Conservation (phyloP, 139 green algal species). For the Auxenochlorella pyrenoidosa region DNA sequence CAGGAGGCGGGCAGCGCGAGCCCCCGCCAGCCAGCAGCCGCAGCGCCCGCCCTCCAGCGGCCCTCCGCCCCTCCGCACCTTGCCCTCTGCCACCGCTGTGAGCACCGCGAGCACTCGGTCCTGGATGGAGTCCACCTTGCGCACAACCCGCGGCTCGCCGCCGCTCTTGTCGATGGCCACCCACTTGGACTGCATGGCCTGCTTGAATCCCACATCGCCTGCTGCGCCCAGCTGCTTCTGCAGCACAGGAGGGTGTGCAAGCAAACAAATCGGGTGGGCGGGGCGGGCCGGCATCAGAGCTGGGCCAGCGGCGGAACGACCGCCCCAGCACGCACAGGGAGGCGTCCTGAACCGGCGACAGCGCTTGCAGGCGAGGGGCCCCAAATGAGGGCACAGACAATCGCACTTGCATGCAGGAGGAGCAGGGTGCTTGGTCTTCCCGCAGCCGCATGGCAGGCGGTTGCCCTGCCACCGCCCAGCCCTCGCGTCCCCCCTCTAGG, state of each 20-base stretch:
- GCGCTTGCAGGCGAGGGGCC: too few species aligned
- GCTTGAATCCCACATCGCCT: conserved; percentile 90
- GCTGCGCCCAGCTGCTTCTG: conserved; percentile 56
- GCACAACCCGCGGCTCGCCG: conserved; percentile 37
- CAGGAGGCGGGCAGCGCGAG: too few species aligned
- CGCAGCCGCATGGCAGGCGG: too few species aligned
- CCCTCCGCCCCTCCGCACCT: neutral
- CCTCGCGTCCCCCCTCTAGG: too few species aligned
- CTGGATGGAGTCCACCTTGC: conserved; percentile 68
- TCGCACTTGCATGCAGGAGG: too few species aligned
- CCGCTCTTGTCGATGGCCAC: conserved; percentile 73
- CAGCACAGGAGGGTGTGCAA: neutral
- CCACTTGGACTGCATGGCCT: conserved; percentile 93
- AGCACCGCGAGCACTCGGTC: conserved; percentile 65
- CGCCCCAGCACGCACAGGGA: too few species aligned
- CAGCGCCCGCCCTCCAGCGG: too few species aligned
- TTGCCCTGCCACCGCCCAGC: too few species aligned
- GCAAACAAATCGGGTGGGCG: neutral
- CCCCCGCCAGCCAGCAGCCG: too few species aligned
- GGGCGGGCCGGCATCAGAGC: neutral
- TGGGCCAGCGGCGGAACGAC: neutral
- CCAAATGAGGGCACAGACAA: too few species aligned
- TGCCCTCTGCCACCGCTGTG: conserved; percentile 56
- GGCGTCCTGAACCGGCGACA: too few species aligned
- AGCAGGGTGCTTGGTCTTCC: too few species aligned